Evolutionary conservation across 1,284 basidiomycete genomes (phyloP).

Genomic region (Sphaerobolus stellatus): DNA sequence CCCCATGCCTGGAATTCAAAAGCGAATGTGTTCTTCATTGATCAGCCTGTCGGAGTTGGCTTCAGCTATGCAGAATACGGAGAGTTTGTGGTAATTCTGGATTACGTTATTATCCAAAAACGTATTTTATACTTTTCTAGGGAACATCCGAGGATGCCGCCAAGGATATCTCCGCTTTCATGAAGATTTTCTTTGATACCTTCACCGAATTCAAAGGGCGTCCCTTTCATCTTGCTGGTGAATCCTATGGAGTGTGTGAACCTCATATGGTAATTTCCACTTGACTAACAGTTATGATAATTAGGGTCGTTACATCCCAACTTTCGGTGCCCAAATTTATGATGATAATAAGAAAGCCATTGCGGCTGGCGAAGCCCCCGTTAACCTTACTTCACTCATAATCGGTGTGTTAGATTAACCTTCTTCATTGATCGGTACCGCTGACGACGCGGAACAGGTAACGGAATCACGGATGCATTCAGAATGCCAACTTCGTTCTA

Average conservation of each 20-base stretch:
- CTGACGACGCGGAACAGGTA: constrained; percentile 40
- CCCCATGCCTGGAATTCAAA: constrained; percentile 68
- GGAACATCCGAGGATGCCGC: constrained; percentile 67
- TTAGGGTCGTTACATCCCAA: constrained; percentile 79
- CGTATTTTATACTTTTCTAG: constrained; percentile 25
- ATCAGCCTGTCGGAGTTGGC: constrained; percentile 60
- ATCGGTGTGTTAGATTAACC: constrained; percentile 27
- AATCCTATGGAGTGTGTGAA: constrained; percentile 59
- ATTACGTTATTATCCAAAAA: not conserved
- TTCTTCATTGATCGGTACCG: constrained; percentile 42
- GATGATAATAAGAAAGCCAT: constrained; percentile 70
- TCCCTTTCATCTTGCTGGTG: constrained; percentile 70
- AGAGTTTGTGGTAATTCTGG: constrained; percentile 51
- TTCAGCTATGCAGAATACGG: constrained; percentile 75
- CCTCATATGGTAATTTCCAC: not conserved
- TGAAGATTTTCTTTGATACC: constrained; percentile 72
- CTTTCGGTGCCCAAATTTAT: constrained; percentile 77
- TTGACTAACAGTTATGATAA: no score
- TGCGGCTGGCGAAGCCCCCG: constrained; percentile 61
- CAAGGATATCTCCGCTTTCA: constrained; percentile 65
- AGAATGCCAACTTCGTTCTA: constrained; percentile 1
- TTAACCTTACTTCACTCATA: constrained; percentile 55
- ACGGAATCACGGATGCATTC: constrained; percentile 49
- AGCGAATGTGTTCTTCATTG: constrained; percentile 71
- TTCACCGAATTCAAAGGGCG: constrained; percentile 67